Conservation (phyloP, 2,329 filamentous ascomycete species). For the Ophiostoma quercus region DNA sequence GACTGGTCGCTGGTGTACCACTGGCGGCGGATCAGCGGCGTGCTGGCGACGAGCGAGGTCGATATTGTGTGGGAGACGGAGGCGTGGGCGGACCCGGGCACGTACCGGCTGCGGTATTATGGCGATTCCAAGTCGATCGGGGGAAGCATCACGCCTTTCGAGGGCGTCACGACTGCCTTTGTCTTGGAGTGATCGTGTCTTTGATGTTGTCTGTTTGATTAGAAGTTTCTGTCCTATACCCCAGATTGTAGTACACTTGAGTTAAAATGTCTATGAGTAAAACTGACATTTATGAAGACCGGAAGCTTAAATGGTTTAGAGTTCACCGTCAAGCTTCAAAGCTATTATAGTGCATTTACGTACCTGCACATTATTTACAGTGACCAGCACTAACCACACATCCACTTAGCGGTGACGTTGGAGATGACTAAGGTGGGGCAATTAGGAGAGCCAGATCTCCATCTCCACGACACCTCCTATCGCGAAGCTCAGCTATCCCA, state of each 20-base stretch:
- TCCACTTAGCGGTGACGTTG: neutral
- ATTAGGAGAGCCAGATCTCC: slow-evolving; percentile 20
- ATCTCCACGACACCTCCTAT: neutral
- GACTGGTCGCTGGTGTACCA: slow-evolving; percentile 81
- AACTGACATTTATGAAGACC: too few species aligned
- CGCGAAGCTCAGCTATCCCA: slow-evolving; percentile 11
- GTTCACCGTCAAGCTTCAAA: too few species aligned
- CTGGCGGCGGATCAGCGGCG: slow-evolving; percentile 67
- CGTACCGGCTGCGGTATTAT: slow-evolving; percentile 76
- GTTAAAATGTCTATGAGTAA: too few species aligned
- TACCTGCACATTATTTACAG: neutral
- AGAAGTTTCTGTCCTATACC: too few species aligned
- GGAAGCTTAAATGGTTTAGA: too few species aligned
- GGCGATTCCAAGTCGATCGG: slow-evolving; percentile 69
- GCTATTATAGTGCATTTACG: neutral
- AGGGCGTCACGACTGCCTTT: slow-evolving; percentile 59
- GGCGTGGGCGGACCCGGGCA: slow-evolving; percentile 53
- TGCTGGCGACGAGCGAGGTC: slow-evolving; percentile 73
- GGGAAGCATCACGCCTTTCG: slow-evolving; percentile 61
- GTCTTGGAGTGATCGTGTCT: slow-evolving; percentile 30
- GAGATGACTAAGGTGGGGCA: slow-evolving; percentile 18
- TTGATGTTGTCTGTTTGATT: neutral
- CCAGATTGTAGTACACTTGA: too few species aligned
- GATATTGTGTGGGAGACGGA: slow-evolving; percentile 75
- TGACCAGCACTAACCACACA: neutral